Base-by-base conservation (phyloP, 331 rosid genomes). In the Pyrus hybrid region DNA sequence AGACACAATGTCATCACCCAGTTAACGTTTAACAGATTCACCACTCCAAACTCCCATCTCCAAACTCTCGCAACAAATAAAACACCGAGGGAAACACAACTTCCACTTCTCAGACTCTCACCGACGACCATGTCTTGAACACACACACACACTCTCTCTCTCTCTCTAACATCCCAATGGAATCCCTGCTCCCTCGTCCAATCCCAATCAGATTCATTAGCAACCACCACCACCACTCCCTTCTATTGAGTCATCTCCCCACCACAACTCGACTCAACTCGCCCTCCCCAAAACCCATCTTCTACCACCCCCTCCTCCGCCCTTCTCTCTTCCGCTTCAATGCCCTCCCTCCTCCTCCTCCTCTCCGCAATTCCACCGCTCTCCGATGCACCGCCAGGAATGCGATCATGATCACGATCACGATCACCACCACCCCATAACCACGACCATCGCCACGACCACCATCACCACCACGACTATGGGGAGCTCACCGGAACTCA, bases 401-500 rank as follows among this genome's bases (percentile, higher is more conserved):
- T 56, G 73, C 56, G 8, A 49, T 49, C 62, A n/a, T 1, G 70
- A 61, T 13, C 61, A 29, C 13, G 22, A 49, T 1, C 69, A 83
- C 14, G 20, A 49, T 1, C 71, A 83, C 14, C 54, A 79, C 13
- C 75, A 61, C 2, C 74, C 8, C 83, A 80, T 1, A 85, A 82
- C 5, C 83, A 87, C 9, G 88, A 86, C 30, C 93, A 85, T 8
- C 85, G 28, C 28, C 28, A 26, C 37, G 41, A 85, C 28, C 83
- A 87, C 73, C 56, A 71, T 11, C 77, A 81, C 60, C 77, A 67
- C 37, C 80, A 71, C 51, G 87, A 81, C 51, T 68, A 13, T 1
- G 80, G 79, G 41, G 86, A 79, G 83, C 93, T 88, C 25, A 86
- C 85, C 4, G 91, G 81, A 13, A 70, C 89, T 68, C 99, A 90